Percentiles rank a stretch among this genome's conserved stretches.
Conservation (phyloP, 108 stramenopile genomes). For the Cylindrotheca fusiformis region DNA sequence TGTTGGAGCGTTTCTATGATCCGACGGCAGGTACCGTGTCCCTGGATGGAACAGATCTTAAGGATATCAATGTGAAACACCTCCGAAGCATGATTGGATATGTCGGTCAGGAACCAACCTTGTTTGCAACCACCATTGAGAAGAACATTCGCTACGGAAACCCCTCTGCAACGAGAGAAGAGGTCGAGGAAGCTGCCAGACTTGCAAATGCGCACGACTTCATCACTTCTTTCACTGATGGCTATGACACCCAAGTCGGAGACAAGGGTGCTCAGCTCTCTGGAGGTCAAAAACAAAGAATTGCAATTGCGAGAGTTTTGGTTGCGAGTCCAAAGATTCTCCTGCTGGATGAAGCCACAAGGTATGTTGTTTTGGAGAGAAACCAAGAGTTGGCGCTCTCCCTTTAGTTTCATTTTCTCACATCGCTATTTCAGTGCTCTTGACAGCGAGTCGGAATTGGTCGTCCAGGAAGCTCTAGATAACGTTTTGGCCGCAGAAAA, state of each 20-base stretch:
- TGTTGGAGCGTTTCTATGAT: too few relatives aligned
- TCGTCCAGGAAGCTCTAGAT: conserved; percentile 88
- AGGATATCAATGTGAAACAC: too few relatives aligned
- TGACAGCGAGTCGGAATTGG: conserved; percentile 80
- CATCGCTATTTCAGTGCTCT: too few relatives aligned
- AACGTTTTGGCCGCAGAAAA: conserved; percentile 57
- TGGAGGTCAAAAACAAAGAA: conserved; percentile 90
- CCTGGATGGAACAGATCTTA: too few relatives aligned
- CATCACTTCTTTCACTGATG: conserved; percentile 63
- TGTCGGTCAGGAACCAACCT: conserved; percentile 86
- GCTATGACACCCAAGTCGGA: conserved; percentile 62
- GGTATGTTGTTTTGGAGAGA: too few relatives aligned
- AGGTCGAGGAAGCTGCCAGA: conserved; percentile 84
- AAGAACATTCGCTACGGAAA: conserved; percentile 91
- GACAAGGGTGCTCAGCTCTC: conserved; percentile 83
- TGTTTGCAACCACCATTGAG: conserved; percentile 90
- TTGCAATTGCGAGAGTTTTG: conserved; percentile 89
- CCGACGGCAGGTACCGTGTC: too few relatives aligned
- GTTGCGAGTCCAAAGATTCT: conserved; percentile 72
- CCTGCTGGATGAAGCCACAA: conserved; percentile 86
- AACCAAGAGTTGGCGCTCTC: too few relatives aligned
- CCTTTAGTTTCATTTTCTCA: too few relatives aligned
- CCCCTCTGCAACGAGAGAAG: conserved; percentile 50
- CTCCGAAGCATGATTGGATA: too few relatives aligned
- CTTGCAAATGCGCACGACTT: conserved; percentile 92